Evolutionary conservation across 2,329 filamentous ascomycete genomes (phyloP), one percentile per base, ranked within the genome.

Genomic region (Claviceps lovelessii): DNA sequence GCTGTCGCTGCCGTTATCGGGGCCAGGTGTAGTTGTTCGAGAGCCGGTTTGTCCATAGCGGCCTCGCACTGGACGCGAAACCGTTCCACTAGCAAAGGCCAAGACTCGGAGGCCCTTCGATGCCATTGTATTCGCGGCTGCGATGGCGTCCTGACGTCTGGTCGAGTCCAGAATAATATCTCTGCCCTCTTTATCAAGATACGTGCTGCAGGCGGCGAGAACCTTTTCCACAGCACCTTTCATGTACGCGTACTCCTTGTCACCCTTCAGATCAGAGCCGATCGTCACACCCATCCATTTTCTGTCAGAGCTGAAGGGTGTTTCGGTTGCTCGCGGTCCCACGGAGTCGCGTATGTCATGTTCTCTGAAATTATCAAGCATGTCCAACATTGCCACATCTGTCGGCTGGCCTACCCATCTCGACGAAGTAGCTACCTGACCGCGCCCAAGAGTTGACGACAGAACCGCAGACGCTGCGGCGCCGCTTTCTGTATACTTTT

Each of bases 221-320:
- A 98, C 80, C 67, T 85, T 86, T 69, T 98, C 93, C 45, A 97
- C 77, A 39, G 93, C 88, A 37, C 93, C 94, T 67, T 98, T 98
- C 73, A 97, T 88, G 67, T 97, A 98, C 0, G 89, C 90, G 60
- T 89, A 84, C 63, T 95, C 88, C 58, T 83, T 82, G 42, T 86
- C 83, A 54, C 74, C 73, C 56, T 74, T 76, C 35, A 74, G 71
- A 50, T 81, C 76, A 28, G 76, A 73, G 47, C 82, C 83, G 61
- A 96, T 87, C 2, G 90, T 86, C 33, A 96, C 90, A 39, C 94
- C 94, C 94, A 98, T 98, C 91, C 91, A 98, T 70, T 98, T 98
- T 55, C 91, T 81, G 66, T 95, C 90, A 1, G 93, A 98, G 67
- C 91, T 97, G 70, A 98, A 98, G 0, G 93, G 90, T 0, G 88